These are phyloP conservation scores for Venturia carpophila DNA, from an alignment of 2,329 filamentous ascomycete species.

Conservation along the genomic window DNA sequence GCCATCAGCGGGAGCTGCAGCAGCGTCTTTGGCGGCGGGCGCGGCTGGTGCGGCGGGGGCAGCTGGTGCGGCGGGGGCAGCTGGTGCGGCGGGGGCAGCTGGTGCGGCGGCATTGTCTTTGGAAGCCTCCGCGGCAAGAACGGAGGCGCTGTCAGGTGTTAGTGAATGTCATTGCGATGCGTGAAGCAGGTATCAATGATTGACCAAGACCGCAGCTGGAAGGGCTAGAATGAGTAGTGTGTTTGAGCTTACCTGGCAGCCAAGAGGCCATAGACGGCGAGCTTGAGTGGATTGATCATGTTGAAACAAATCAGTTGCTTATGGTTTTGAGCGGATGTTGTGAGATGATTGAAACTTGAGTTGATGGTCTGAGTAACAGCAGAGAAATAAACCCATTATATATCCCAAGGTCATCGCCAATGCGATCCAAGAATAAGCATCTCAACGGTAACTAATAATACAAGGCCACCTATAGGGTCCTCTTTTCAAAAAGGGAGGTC, in stretches of 20 bases:
- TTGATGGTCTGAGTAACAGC: neutral
- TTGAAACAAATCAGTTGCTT: neutral
- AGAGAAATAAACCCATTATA: neutral
- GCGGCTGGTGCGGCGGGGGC: neutral
- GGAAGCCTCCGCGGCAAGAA: neutral
- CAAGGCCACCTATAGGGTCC: neutral
- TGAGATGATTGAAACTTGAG: neutral
- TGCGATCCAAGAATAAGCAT: neutral
- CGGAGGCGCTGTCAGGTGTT: neutral
- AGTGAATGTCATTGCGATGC: neutral
- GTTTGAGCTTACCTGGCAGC: conserved; percentile 7
- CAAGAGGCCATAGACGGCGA: conserved; percentile 7
- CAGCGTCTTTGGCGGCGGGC: neutral
- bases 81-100: neutral
- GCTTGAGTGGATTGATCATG: conserved; percentile 5
- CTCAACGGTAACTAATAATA: neutral
- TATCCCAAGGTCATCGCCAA: neutral
- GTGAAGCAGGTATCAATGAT: neutral
- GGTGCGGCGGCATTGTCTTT: neutral
- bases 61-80: neutral
- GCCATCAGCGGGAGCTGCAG: neutral
- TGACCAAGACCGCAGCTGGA: neutral
- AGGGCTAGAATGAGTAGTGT: neutral
- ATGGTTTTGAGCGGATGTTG: neutral
- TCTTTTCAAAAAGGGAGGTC: neutral